Evolutionary conservation across 225 moss, liverwort and hornwort species (phyloP).

Genomic region (Physcomitrium patens): DNA sequence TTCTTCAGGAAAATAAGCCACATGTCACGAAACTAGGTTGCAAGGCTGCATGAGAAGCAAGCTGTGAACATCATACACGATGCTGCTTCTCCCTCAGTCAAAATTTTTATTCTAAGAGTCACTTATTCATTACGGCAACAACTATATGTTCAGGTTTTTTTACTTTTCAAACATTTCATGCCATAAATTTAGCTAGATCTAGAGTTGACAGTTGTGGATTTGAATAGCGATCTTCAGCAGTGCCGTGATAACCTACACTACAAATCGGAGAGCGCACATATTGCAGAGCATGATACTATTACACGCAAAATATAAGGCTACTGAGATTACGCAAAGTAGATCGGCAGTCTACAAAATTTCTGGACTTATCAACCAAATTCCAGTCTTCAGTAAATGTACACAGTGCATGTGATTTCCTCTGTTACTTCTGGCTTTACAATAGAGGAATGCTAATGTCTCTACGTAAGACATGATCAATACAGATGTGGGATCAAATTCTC

Average conservation of each 20-base stretch:
- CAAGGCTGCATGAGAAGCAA: too few relatives aligned
- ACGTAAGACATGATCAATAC: slow-evolving; percentile 18
- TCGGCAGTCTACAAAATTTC: not conserved
- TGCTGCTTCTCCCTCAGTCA: too few relatives aligned
- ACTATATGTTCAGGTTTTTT: too few relatives aligned
- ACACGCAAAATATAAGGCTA: not conserved
- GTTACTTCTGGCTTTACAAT: slow-evolving; percentile 34
- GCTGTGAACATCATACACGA: too few relatives aligned
- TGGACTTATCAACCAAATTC: not conserved
- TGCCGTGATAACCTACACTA: not conserved
- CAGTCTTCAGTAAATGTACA: slow-evolving; percentile 16
- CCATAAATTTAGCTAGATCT: too few relatives aligned
- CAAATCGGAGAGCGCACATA: not conserved
- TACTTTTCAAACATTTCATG: not conserved
- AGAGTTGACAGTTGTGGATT: not conserved
- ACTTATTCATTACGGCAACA: too few relatives aligned
- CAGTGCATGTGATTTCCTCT: slow-evolving; percentile 25
- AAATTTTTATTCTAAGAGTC: too few relatives aligned
- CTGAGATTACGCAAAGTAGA: not conserved
- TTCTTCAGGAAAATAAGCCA: too few relatives aligned
- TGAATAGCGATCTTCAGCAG: not conserved
- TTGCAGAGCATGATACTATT: too few relatives aligned
- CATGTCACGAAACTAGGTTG: too few relatives aligned
- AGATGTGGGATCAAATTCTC: slow-evolving; percentile 24
- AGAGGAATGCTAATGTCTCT: slow-evolving; percentile 26